Evolutionary conservation across 345 rosid genomes (phyloP).

Genomic region (Eucalyptus dawsonii): DNA sequence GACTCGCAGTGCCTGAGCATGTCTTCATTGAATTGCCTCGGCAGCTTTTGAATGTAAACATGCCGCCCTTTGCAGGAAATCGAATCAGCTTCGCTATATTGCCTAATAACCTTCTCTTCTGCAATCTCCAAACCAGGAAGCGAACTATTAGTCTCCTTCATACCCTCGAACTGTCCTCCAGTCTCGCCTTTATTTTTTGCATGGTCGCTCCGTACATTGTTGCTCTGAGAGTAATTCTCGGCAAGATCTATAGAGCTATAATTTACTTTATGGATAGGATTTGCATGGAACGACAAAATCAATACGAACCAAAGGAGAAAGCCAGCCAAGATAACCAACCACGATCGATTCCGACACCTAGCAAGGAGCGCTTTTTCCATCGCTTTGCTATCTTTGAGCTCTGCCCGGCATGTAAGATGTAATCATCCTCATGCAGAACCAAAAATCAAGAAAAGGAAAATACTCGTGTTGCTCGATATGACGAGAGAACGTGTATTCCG

Average conservation of each 20-base stretch:
- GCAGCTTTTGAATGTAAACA: constrained; percentile 47
- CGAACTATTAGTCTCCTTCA: background rate
- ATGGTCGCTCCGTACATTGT: background rate
- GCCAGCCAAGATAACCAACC: background rate
- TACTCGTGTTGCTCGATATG: background rate
- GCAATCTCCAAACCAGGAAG: background rate
- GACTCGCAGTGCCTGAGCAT: constrained; percentile 49
- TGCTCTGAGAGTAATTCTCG: background rate
- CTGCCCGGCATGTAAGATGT: background rate
- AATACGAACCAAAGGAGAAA: background rate
- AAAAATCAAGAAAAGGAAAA: background rate
- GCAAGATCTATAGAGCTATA: background rate
- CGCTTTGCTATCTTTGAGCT: background rate
- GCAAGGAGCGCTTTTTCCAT: background rate
- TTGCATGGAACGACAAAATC: background rate
- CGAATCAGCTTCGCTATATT: background rate
- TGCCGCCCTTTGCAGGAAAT: constrained; percentile 28
- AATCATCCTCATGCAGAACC: background rate
- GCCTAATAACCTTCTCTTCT: background rate
- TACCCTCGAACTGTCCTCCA: background rate
- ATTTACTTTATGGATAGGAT: background rate
- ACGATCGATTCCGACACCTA: background rate
- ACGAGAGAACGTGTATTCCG: background rate
- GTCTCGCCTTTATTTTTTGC: background rate
- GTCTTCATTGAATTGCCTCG: constrained; percentile 50